Percentiles rank a stretch among this genome's conserved stretches.
These are phyloP conservation scores for Paramecium caudatum DNA, from an alignment of 73 alveolate species.

Conservation along the genomic window DNA sequence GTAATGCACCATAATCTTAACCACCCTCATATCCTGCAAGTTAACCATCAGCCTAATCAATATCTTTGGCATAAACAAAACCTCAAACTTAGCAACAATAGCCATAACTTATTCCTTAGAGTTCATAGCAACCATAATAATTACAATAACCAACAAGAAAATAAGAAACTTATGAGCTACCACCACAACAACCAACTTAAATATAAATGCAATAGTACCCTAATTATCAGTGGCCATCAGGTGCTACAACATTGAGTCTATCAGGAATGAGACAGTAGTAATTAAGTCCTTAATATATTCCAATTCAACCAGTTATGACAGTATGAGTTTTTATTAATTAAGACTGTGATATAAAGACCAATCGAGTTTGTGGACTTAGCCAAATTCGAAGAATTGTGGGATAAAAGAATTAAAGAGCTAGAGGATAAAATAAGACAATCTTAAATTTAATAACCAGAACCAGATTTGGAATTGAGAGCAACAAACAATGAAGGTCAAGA, in stretches of 20 bases:
- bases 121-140: not conserved
- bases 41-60: slow-evolving; percentile 3
- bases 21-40: not conserved
- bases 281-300: not conserved
- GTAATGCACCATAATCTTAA: not conserved
- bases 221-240: not conserved
- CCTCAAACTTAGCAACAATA: not conserved
- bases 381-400: slow-evolving; percentile 23
- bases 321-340: not conserved
- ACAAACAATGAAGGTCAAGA: not conserved
- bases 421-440: slow-evolving; percentile 11
- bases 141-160: not conserved
- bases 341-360: slow-evolving; percentile 48
- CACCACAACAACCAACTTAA: not conserved
- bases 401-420: slow-evolving; percentile 22
- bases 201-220: not conserved
- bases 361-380: slow-evolving; percentile 28
- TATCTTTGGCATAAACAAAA: not conserved
- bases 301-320: slow-evolving; percentile 23
- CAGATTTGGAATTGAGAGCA: slow-evolving; percentile 31
- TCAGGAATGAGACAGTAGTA: not conserved
- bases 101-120: not conserved
- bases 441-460: slow-evolving; percentile 9
- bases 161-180: not conserved
- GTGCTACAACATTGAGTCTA: not conserved